Conservation (phyloP, 352 stramenopile genomes). For the Phytophthora fragariae region DNA sequence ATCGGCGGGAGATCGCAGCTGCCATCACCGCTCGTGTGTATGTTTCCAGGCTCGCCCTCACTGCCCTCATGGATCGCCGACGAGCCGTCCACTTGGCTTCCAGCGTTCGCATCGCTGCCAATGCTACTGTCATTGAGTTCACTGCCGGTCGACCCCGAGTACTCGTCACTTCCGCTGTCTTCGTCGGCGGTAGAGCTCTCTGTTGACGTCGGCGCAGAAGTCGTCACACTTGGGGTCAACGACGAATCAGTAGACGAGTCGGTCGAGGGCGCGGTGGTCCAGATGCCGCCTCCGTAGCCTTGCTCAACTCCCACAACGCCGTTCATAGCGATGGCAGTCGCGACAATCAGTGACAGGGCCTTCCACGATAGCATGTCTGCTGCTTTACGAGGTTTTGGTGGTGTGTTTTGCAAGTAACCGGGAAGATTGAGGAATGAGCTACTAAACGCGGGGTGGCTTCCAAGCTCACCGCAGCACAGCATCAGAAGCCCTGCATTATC, state of each 20-base stretch:
- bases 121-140: background rate
- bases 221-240: background rate
- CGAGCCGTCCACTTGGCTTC: slow-evolving; percentile 10
- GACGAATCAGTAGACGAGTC: background rate
- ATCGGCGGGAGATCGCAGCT: slow-evolving; percentile 11
- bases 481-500: background rate
- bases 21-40: slow-evolving; percentile 3
- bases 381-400: background rate
- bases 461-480: background rate
- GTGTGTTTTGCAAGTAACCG: slow-evolving; percentile 1
- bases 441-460: background rate
- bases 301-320: slow-evolving; percentile 23
- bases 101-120: background rate
- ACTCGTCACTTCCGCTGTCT: slow-evolving; percentile 3
- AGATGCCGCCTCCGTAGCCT: slow-evolving; percentile 27
- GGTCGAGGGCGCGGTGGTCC: slow-evolving; percentile 12
- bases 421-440: slow-evolving; percentile 31
- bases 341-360: slow-evolving; percentile 10
- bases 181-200: slow-evolving; percentile 10
- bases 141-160: background rate
- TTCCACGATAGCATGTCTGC: slow-evolving; percentile 25
- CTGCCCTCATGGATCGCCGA: slow-evolving; percentile 1
- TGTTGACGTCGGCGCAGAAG: background rate
- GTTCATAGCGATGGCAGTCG: slow-evolving; percentile 25
- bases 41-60: background rate